phyloP scores from a whole-genome alignment of 441 rosid species.

The Biscutella laevigata region DNA sequence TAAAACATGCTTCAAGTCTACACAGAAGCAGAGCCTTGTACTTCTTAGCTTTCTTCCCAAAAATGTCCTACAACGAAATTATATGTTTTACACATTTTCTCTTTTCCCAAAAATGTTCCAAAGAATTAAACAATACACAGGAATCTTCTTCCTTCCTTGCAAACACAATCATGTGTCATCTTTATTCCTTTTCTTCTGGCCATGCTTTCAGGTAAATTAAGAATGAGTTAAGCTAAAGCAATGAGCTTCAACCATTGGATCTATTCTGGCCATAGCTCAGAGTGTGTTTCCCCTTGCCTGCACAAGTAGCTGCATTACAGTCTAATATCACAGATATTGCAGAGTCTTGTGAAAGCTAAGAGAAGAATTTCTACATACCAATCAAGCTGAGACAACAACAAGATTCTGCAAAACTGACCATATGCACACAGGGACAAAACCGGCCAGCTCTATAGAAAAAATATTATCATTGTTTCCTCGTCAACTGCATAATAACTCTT shows the following conservation, averaged over 20 bases:
- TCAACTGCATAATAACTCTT: slow-evolving; percentile 35
- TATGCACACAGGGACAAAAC: slow-evolving; percentile 16
- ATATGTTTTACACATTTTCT: neutral
- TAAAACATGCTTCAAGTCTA: slow-evolving; percentile 16
- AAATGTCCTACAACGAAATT: slow-evolving; percentile 12
- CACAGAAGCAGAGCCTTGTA: slow-evolving; percentile 15
- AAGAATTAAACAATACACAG: slow-evolving; percentile 24
- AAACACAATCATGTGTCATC: slow-evolving; percentile 18
- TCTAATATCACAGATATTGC: neutral
- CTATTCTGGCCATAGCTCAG: slow-evolving; percentile 15
- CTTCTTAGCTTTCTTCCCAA: slow-evolving; percentile 11
- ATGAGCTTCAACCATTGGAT: slow-evolving; percentile 10
- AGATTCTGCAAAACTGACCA: slow-evolving; percentile 2
- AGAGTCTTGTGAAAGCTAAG: slow-evolving; percentile 4
- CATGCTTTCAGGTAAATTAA: slow-evolving; percentile 22
- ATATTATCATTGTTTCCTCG: slow-evolving; percentile 16
- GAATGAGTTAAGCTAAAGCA: slow-evolving; percentile 15
- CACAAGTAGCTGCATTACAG: slow-evolving; percentile 7
- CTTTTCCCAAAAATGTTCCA: slow-evolving; percentile 18
- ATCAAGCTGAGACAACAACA: slow-evolving; percentile 24
- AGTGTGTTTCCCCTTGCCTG: slow-evolving; percentile 21
- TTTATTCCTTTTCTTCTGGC: slow-evolving; percentile 24
- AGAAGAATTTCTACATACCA: slow-evolving; percentile 16
- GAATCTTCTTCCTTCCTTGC: slow-evolving; percentile 15
- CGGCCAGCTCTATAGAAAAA: slow-evolving; percentile 15